Percentiles rank a stretch among this genome's conserved stretches.
Conservation (phyloP, 257 asterid species). For the Nicotiana undulata region DNA sequence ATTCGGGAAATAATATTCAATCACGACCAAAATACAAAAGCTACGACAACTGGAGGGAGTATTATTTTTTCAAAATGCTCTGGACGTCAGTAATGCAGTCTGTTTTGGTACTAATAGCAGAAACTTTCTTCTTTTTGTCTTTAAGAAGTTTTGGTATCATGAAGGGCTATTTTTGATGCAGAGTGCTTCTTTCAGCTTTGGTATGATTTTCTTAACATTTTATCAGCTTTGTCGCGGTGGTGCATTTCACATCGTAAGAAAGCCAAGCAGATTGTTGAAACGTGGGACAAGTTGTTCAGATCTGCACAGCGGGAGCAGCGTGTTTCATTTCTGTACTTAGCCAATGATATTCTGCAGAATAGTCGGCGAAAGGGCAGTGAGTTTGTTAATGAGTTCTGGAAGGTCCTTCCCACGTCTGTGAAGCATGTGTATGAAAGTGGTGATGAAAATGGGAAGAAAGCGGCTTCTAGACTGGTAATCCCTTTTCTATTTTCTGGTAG, state of each 20-base stretch:
- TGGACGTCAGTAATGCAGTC: background rate
- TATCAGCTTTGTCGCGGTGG: slow-evolving; percentile 86
- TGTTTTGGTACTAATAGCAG: background rate
- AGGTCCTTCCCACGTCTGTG: slow-evolving; percentile 74
- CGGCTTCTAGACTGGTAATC: slow-evolving; percentile 78
- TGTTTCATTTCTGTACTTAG: slow-evolving; percentile 70
- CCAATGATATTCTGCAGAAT: slow-evolving; percentile 92
- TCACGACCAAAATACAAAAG: background rate
- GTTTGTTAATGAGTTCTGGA: slow-evolving; percentile 95
- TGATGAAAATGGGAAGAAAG: slow-evolving; percentile 66
- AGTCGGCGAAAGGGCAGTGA: slow-evolving; percentile 97
- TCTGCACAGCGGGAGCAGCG: slow-evolving; percentile 69
- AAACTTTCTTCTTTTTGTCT: background rate
- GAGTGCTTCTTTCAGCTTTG: background rate
- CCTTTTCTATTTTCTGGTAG: background rate
- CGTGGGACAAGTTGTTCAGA: slow-evolving; percentile 76
- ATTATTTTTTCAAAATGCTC: background rate
- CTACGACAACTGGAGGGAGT: background rate
- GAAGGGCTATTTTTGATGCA: slow-evolving; percentile 2
- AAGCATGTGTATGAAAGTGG: slow-evolving; percentile 58
- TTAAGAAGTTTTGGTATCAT: background rate
- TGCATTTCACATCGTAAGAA: slow-evolving; percentile 72
- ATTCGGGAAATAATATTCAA: background rate
- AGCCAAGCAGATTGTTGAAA: slow-evolving; percentile 89
- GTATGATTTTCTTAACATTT: slow-evolving; percentile 31